These are phyloP conservation scores for Ustilago vetiveriae DNA, from an alignment of 1,284 basidiomycete species.

Conservation along the genomic window DNA sequence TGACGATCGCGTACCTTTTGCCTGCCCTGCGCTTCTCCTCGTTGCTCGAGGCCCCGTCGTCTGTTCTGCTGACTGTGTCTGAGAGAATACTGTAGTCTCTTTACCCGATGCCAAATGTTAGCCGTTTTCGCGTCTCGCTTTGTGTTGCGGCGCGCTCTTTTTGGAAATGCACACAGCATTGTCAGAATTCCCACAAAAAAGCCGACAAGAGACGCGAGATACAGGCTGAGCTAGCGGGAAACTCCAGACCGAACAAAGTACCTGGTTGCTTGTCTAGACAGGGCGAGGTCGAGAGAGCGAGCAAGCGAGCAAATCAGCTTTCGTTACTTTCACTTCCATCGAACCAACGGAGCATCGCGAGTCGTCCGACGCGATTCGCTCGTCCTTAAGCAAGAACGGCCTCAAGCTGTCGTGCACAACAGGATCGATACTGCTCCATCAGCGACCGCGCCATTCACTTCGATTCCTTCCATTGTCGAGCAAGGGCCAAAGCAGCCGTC, in stretches of 20 bases:
- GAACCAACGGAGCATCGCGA: background rate
- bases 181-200: background rate
- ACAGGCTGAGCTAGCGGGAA: background rate
- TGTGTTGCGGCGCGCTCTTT: slow-evolving; percentile 1
- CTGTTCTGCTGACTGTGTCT: background rate
- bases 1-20: slow-evolving; percentile 1
- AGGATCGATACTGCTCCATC: background rate
- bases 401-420: background rate
- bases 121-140: background rate
- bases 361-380: slow-evolving; percentile 5
- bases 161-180: background rate
- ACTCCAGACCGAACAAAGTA: no score
- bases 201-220: background rate
- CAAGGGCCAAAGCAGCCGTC: background rate
- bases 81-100: background rate
- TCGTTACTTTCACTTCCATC: background rate
- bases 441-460: no score
- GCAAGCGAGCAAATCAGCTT: background rate
- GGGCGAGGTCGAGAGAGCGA: background rate
- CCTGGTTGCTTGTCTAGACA: no score
- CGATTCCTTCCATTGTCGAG: no score
- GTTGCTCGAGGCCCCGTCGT: background rate
- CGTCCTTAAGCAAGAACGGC: no score
- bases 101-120: background rate
- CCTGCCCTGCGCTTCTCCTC: background rate